Evolutionary conservation across 1,139 yeast species (phyloP).

Genomic region (Yamadazyma sp.): DNA sequence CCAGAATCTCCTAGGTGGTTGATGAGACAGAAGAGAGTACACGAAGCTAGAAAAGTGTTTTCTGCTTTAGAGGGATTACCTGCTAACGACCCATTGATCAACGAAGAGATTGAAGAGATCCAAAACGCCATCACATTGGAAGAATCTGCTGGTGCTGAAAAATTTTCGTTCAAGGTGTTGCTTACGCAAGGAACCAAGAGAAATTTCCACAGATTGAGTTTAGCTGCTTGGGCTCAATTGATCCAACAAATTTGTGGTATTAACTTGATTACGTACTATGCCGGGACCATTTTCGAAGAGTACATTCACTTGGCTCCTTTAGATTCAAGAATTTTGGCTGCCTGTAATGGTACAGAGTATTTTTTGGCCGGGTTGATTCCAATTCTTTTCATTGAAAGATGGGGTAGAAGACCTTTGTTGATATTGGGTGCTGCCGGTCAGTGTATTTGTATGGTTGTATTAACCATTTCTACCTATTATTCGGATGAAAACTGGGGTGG

Average conservation of each 20-base stretch:
- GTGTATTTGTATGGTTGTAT: constrained; percentile 31
- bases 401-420: constrained; percentile 55
- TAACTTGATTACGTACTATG: constrained; percentile 38
- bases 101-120: constrained; percentile 33
- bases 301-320: constrained; percentile 42
- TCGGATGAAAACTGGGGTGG: constrained; percentile 23
- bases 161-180: constrained; percentile 25
- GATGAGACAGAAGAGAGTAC: constrained; percentile 34
- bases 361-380: constrained; percentile 46
- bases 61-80: constrained; percentile 43
- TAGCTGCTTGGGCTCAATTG: constrained; percentile 48
- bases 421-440: constrained; percentile 55
- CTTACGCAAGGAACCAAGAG: constrained; percentile 40
- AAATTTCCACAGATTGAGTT: constrained; percentile 47
- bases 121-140: constrained; percentile 30
- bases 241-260: constrained; percentile 48
- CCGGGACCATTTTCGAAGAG: constrained; percentile 46
- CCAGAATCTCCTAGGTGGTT: constrained; percentile 59
- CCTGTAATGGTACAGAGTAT: constrained; percentile 38
- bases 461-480: constrained; percentile 29
- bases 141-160: constrained; percentile 20
- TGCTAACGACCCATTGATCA: constrained; percentile 23
- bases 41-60: constrained; percentile 51
- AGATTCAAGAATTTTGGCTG: constrained; percentile 36
- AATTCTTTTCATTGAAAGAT: constrained; percentile 45